Conservation (phyloP, 176 grass and related monocot genomes). For the Paspalum notatum region DNA sequence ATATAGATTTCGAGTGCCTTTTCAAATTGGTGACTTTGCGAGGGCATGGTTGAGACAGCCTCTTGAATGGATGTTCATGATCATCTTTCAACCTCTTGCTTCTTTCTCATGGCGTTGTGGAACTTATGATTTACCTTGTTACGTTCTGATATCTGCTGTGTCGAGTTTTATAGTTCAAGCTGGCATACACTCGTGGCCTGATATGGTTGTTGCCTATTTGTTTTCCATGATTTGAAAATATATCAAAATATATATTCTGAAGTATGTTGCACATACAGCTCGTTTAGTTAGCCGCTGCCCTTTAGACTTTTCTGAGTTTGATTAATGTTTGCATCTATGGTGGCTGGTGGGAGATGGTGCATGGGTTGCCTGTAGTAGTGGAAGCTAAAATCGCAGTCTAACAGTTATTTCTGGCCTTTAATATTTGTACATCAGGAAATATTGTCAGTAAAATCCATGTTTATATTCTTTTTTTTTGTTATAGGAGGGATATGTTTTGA, state of each 20-base stretch:
- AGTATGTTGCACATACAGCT: background rate
- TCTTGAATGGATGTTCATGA: constrained; percentile 10
- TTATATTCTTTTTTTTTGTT: background rate
- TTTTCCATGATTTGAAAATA: background rate
- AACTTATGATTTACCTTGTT: background rate
- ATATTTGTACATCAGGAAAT: background rate
- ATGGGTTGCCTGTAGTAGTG: background rate
- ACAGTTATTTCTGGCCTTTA: background rate
- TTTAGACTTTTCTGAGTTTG: background rate
- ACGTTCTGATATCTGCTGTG: background rate
- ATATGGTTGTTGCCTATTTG: background rate
- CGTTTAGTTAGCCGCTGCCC: background rate
- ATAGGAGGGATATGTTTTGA: background rate
- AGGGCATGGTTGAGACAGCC: background rate
- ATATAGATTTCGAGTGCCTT: background rate
- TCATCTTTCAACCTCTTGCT: background rate
- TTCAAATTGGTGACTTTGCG: constrained; percentile 9
- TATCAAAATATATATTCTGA: background rate
- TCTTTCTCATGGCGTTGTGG: constrained; percentile 1
- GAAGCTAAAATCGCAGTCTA: background rate
- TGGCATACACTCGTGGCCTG: background rate
- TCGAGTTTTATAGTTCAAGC: background rate
- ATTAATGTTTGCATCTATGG: background rate
- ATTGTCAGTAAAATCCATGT: background rate
- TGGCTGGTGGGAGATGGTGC: background rate